Evolutionary conservation across 257 asterid genomes (phyloP).

Genomic region (Parsonsia alboflavescens): DNA sequence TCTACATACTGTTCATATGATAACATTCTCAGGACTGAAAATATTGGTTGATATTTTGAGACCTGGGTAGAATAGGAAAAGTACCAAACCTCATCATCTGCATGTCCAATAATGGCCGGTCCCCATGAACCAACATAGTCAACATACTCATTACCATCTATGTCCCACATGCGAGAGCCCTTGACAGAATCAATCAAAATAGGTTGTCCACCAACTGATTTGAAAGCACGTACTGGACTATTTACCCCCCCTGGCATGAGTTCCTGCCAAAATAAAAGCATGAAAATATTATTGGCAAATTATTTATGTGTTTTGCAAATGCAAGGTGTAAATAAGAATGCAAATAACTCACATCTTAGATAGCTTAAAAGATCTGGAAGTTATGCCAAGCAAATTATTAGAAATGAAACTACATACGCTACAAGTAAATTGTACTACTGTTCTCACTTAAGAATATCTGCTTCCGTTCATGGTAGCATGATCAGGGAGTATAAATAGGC

Average conservation of each 20-base stretch:
- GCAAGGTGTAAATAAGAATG: not conserved
- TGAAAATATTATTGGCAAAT: conserved; percentile 5
- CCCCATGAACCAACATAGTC: conserved; percentile 99
- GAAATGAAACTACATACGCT: not conserved
- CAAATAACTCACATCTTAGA: not conserved
- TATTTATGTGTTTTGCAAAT: not conserved
- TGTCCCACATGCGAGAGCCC: conserved; percentile 95
- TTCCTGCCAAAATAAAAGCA: conserved; percentile 46
- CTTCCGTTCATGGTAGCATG: not conserved
- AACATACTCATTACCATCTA: conserved; percentile 95
- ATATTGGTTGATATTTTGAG: not conserved
- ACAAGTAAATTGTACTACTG: not conserved
- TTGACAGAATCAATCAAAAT: conserved; percentile 79
- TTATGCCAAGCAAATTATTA: not conserved
- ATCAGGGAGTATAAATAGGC: not conserved
- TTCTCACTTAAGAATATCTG: not conserved
- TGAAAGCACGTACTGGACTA: conserved; percentile 98
- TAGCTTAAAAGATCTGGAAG: not conserved
- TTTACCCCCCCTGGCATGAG: conserved; percentile 99
- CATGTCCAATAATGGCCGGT: conserved; percentile 98
- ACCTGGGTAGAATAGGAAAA: conserved; percentile 4
- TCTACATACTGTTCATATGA: not conserved
- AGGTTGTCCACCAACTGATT: conserved; percentile 98
- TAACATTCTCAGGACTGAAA: not conserved
- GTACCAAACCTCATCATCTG: conserved; percentile 79